These are phyloP conservation scores for Umbelopsis ramanniana DNA, from an alignment of 192 early-diverging fungal species.

Conservation along the genomic window DNA sequence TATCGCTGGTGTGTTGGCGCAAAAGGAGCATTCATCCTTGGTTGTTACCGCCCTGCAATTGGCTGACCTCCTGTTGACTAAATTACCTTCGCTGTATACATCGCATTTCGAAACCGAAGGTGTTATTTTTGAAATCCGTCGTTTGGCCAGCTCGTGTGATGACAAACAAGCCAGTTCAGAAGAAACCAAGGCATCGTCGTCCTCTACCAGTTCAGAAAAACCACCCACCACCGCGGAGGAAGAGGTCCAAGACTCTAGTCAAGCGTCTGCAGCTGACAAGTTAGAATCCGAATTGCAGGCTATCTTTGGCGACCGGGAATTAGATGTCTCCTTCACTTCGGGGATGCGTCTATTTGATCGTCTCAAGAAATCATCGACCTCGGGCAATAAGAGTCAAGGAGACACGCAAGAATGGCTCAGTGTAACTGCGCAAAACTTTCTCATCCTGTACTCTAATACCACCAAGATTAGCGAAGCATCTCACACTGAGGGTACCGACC, in stretches of 20 bases:
- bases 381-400: conserved; percentile 42
- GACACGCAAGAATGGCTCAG: conserved; percentile 50
- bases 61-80: conserved; percentile 63
- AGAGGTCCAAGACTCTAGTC: neutral
- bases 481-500: neutral
- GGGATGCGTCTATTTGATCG: conserved; percentile 21
- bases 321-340: neutral
- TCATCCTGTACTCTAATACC: neutral
- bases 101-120: conserved; percentile 78
- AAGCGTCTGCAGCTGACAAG: too few species aligned
- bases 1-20: conserved; percentile 48
- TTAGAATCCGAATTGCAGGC: conserved; percentile 3
- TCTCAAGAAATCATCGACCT: neutral
- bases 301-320: neutral
- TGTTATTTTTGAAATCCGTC: conserved; percentile 61
- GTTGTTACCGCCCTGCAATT: conserved; percentile 65
- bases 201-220: neutral
- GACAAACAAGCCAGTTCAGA: neutral
- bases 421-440: conserved; percentile 18
- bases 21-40: conserved; percentile 55
- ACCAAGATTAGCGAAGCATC: neutral
- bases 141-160: conserved; percentile 26
- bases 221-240: neutral
- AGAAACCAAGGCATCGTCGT: neutral
- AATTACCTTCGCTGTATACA: conserved; percentile 60